Conservation (phyloP, 2,329 filamentous ascomycete genomes). For the Penicillium freii region DNA sequence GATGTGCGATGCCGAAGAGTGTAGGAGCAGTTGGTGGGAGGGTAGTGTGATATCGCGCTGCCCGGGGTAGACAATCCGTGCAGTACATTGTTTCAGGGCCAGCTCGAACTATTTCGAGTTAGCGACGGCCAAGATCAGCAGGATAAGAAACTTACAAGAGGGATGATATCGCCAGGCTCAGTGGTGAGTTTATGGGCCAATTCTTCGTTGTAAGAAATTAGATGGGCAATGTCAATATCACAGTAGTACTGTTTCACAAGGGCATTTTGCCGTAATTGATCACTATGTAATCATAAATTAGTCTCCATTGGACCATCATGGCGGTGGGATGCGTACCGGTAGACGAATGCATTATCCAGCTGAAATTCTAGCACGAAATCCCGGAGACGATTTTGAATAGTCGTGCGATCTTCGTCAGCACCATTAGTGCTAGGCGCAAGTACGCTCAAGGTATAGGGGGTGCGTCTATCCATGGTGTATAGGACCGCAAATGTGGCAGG, state of each 20-base stretch:
- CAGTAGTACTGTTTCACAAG: conserved; percentile 92
- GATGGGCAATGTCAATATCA: conserved; percentile 90
- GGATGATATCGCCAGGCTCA: conserved; percentile 89
- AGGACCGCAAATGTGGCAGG: conserved; percentile 18
- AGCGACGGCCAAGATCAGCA: not conserved
- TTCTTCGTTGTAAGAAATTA: conserved; percentile 96
- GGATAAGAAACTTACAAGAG: conserved; percentile 62
- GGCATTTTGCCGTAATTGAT: conserved; percentile 93
- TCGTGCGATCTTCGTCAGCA: conserved; percentile 65
- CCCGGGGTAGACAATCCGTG: conserved; percentile 85
- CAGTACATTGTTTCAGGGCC: conserved; percentile 85
- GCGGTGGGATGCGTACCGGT: conserved; percentile 61
- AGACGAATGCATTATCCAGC: conserved; percentile 91
- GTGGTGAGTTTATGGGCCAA: conserved; percentile 85
- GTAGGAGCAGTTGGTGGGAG: conserved; percentile 89
- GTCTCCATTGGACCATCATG: conserved; percentile 4
- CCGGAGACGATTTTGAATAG: conserved; percentile 76
- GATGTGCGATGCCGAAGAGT: conserved; percentile 85
- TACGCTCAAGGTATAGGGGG: conserved; percentile 80
- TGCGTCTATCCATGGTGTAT: conserved; percentile 75
- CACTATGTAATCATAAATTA: conserved; percentile 53
- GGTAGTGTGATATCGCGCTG: conserved; percentile 68
- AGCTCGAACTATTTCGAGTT: conserved; percentile 71
- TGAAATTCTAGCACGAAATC: conserved; percentile 92
- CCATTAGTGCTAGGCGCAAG: conserved; percentile 67